Evolutionary conservation across 2,329 filamentous ascomycete species (phyloP).

Genomic region (Cladosporium cucumerinum): DNA sequence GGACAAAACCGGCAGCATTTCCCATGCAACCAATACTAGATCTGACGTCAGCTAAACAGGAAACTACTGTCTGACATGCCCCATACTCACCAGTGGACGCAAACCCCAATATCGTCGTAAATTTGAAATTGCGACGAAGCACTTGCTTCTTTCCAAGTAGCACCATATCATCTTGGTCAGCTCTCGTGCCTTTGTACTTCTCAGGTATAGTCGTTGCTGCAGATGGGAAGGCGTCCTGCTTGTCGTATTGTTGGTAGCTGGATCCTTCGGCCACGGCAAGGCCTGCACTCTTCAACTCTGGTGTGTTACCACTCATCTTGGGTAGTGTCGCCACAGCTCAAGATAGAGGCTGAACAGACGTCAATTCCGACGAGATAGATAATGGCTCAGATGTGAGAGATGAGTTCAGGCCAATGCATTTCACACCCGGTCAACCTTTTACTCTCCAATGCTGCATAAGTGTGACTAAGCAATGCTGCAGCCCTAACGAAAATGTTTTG

Average conservation of each 20-base stretch:
- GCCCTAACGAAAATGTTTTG: background rate
- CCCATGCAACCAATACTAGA: constrained; percentile 10
- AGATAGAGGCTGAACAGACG: background rate
- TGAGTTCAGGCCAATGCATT: background rate
- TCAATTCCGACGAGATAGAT: background rate
- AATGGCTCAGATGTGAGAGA: background rate
- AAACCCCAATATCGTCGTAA: constrained; percentile 12
- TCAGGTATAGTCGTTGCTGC: background rate
- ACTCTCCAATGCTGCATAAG: background rate
- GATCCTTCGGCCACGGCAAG: background rate
- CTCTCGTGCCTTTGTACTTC: constrained; percentile 3
- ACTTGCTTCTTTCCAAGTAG: constrained; percentile 15
- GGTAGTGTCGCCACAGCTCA: background rate
- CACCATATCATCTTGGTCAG: constrained; percentile 9
- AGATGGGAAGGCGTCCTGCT: background rate
- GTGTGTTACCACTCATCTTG: background rate
- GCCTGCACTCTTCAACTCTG: background rate
- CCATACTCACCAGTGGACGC: background rate
- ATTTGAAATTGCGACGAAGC: constrained; percentile 11
- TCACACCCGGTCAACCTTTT: background rate
- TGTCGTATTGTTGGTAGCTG: background rate
- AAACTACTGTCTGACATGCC: background rate
- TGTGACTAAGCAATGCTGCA: background rate
- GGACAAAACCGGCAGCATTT: constrained; percentile 4
- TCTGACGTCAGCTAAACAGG: background rate